phyloP scores from a whole-genome alignment of 2,329 filamentous ascomycete species.

The Graphiopsis chlorocephala region DNA sequence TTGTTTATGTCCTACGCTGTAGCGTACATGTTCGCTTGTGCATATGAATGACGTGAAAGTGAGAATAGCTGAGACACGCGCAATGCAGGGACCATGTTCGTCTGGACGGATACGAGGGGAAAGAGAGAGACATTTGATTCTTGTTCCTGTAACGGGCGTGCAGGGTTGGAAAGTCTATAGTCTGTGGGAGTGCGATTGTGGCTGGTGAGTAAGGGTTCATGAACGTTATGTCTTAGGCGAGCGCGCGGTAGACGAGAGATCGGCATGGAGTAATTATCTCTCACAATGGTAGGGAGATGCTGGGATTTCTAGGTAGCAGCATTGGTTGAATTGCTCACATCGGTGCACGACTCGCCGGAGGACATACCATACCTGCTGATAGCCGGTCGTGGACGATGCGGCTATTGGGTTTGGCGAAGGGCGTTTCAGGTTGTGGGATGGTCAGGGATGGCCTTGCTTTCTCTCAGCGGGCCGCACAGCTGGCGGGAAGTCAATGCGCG shows the following conservation, averaged over 20 bases:
- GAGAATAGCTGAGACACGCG: neutral
- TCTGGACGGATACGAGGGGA: neutral
- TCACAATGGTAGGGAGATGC: neutral
- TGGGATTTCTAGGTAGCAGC: neutral
- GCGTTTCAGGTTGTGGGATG: neutral
- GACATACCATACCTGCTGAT: too few relatives aligned
- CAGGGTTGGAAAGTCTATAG: neutral
- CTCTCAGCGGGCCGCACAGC: neutral
- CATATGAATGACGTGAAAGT: neutral
- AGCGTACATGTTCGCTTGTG: neutral
- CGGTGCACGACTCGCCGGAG: neutral
- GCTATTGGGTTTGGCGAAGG: neutral
- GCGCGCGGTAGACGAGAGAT: neutral
- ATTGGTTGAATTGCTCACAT: neutral
- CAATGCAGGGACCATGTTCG: neutral
- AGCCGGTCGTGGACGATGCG: neutral
- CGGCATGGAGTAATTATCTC: neutral
- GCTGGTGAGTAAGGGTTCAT: neutral
- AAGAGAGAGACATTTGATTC: neutral
- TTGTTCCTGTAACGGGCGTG: neutral
- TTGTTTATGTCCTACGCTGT: neutral
- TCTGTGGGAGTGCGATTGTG: neutral
- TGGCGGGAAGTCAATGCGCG: neutral
- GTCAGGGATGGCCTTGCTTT: conserved; percentile 5
- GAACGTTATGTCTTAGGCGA: neutral